These are phyloP conservation scores for Russula abietina DNA, from an alignment of 768 basidiomycete species.

Conservation along the genomic window DNA sequence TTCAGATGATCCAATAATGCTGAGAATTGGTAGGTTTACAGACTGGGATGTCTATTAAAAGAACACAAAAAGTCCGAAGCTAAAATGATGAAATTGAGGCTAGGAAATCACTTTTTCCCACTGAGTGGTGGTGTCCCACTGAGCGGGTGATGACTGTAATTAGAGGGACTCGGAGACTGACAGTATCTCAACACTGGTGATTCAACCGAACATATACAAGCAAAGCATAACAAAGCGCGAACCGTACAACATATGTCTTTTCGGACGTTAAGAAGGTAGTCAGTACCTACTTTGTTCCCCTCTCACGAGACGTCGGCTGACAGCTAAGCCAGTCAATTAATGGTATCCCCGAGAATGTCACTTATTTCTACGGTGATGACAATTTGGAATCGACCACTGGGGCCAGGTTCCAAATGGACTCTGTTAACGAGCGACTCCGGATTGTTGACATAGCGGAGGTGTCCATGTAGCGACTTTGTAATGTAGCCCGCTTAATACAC, in stretches of 20 bases:
- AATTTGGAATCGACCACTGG: neutral
- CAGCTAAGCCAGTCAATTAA: neutral
- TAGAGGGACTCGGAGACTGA: too few species aligned
- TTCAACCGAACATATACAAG: neutral
- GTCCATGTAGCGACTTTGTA: too few species aligned
- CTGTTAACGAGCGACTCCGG: neutral
- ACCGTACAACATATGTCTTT: neutral
- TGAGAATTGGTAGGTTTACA: too few species aligned
- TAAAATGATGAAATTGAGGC: too few species aligned
- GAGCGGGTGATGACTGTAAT: too few species aligned
- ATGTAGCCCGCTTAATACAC: too few species aligned
- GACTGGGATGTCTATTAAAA: too few species aligned
- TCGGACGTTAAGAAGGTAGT: neutral
- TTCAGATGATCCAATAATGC: too few species aligned
- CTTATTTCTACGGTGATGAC: slow-evolving; percentile 1
- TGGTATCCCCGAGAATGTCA: neutral
- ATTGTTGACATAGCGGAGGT: slow-evolving; percentile 7
- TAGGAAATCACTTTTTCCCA: too few species aligned
- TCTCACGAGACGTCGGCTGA: neutral
- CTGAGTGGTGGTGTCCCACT: too few species aligned
- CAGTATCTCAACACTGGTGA: too few species aligned
- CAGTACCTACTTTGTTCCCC: neutral
- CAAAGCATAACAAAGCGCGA: neutral
- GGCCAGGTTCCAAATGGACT: neutral
- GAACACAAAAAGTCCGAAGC: too few species aligned